These are phyloP conservation scores for Carpinus fangiana DNA, from an alignment of 306 rosid species.

Conservation along the genomic window DNA sequence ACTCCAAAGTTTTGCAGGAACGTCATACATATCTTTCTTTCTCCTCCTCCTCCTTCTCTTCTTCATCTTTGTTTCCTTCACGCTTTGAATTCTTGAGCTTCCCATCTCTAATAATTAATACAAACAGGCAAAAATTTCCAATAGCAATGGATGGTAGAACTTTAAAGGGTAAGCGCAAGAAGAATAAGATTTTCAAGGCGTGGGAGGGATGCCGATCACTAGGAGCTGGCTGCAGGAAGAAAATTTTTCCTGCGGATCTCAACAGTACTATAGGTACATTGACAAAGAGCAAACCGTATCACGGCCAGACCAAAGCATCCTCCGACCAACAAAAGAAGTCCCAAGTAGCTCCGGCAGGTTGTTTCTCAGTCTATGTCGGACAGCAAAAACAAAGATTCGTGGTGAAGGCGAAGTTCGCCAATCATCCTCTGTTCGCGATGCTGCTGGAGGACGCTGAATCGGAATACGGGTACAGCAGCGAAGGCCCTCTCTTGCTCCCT, in stretches of 20 bases:
- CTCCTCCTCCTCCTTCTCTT: background rate
- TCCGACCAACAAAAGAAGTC: background rate
- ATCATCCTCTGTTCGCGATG: slow-evolving; percentile 58
- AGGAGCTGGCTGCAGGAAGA: background rate
- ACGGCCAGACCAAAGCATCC: background rate
- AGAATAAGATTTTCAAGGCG: slow-evolving; percentile 31
- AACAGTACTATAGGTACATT: no score
- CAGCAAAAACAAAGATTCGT: slow-evolving; percentile 45
- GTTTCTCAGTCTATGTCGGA: slow-evolving; percentile 65
- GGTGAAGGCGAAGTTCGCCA: slow-evolving; percentile 43
- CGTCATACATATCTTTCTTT: background rate
- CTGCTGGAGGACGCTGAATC: slow-evolving; percentile 65
- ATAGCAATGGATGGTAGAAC: slow-evolving; percentile 23
- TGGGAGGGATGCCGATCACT: slow-evolving; percentile 41
- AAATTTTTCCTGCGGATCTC: background rate
- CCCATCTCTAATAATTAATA: background rate
- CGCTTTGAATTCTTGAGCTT: no score
- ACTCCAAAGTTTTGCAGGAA: background rate
- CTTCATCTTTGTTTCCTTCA: background rate
- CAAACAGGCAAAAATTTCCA: background rate
- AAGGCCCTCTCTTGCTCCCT: slow-evolving; percentile 80
- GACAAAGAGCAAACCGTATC: slow-evolving; percentile 18
- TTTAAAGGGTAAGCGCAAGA: slow-evolving; percentile 36
- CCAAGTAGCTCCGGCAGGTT: slow-evolving; percentile 45
- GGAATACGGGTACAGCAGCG: slow-evolving; percentile 54